Evolutionary conservation across 1,284 basidiomycete genomes (phyloP).

Genomic region (Mycosarcoma mackinlayi): DNA sequence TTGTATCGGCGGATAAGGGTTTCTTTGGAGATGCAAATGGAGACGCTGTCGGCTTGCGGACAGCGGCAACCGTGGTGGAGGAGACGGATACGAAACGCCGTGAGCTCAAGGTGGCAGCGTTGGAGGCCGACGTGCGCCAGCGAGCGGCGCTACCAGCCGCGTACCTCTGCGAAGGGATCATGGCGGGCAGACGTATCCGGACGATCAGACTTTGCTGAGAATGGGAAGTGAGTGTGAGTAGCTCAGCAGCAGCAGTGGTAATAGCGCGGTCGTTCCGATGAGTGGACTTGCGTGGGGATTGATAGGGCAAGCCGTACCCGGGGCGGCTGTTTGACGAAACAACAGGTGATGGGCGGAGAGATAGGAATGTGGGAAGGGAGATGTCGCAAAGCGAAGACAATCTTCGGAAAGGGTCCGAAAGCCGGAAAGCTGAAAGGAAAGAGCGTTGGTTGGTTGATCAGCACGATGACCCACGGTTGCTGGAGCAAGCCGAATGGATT

Average conservation of each 20-base stretch:
- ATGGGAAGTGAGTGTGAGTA: background rate
- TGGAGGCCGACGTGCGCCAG: constrained; percentile 25
- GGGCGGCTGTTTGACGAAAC: too few relatives aligned
- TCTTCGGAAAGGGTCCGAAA: constrained; percentile 16
- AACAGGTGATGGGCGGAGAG: background rate
- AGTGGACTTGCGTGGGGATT: background rate
- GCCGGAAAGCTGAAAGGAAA: background rate
- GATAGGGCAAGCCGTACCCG: too few relatives aligned
- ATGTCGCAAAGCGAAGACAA: background rate
- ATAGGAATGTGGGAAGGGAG: background rate
- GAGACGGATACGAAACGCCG: constrained; percentile 21
- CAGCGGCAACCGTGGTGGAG: constrained; percentile 6
- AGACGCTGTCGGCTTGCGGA: constrained; percentile 1
- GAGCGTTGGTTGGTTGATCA: constrained; percentile 1
- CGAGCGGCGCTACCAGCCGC: constrained; percentile 41
- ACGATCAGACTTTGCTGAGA: too few relatives aligned
- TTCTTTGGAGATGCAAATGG: constrained; percentile 7
- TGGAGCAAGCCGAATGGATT: background rate
- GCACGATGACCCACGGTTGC: constrained; percentile 2
- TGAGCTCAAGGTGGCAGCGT: constrained; percentile 9
- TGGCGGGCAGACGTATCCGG: too few relatives aligned
- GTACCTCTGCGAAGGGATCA: constrained; percentile 46
- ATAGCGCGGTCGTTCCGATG: too few relatives aligned
- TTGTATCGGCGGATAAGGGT: constrained; percentile 1
- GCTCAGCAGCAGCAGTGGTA: background rate